Base-by-base conservation (phyloP, 2,329 filamentous ascomycete genomes). In the Fusarium camptoceras region DNA sequence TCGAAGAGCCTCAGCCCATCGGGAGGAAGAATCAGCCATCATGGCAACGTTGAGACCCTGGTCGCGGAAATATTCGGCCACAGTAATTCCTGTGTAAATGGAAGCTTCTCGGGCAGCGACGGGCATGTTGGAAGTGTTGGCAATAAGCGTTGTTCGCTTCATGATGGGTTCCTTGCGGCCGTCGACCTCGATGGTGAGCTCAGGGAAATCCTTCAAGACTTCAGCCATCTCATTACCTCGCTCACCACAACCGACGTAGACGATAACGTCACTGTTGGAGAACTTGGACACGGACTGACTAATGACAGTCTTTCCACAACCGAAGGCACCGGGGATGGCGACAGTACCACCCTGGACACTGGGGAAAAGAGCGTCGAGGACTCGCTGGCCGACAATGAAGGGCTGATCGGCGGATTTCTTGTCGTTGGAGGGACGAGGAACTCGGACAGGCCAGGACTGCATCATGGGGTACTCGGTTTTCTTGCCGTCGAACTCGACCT, bases 111-210 rank as follows among this genome's bases (percentile, higher is more conserved):
- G 94, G 66, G 96, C 96, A 71, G 96, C 96, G 78, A 99, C 96
- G 68, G 96, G 96, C 96, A 99, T 99, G 87, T 99, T 99, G 76
- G 96, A 99, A 44, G 96, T 99, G 84, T 99, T 99, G 81, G 96
- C 96, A 79, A 99, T 98, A 66, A 99, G 88, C 24, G 94, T 97
- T 18, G 96, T 99, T 81, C 96, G 95, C 89, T 99, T 99, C 96
- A 99, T 99, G 86, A 99, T 99, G 74, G 95, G 94, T 81, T 99
- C 96, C 83, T 95, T 92, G 79, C 95, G 94, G 76, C 96, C 96
- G 44, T 97, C 92, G 75, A 98, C 90, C 20, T 97, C 92, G 78
- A 99, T 99, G 49, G 93, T 92, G 72, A 99, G 92, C 88, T 98
- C 94, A 64, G 96, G 96, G 87, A 99, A 99, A 83, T 99, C 96